Evolutionary conservation across 352 stramenopile species (phyloP), one percentile per base, ranked within the genome.

Genomic region (Pythium phragmitis): DNA sequence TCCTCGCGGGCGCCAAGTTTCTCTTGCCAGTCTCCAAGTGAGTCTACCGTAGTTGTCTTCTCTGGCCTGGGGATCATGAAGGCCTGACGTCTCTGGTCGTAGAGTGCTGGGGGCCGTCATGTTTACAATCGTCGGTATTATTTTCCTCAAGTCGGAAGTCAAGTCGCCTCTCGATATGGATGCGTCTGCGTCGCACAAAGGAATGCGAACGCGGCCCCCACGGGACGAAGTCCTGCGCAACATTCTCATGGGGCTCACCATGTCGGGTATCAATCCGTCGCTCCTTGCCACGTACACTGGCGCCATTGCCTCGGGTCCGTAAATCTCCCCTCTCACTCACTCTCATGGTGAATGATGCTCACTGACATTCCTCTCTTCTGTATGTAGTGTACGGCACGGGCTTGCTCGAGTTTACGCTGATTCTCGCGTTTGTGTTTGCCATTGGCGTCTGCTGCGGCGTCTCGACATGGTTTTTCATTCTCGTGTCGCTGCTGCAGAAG

Each of bases 401-500:
- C 1, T 80, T 95, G 72, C 74, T 96, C 13, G 85, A 95, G 63
- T 96, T 96, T 62, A 96, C 85, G 21, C 45, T 95, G 16, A 81
- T 89, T 57, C 69, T 96, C 41, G 88, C 88, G 9, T 68, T 95
- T 19, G 81, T 96, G n/a, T 96, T 96, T 64, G 82, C 65, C 0
- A 68, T 94, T 26, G 88, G 88, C 42, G 86, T 95, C 49, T 91
- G 80, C 65, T 92, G 82, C 30, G 88, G 88, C 16, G 87, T 96
- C 14, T 95, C 87, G 13, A 94, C 85, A 9, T 96, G 88, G 88
- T 96, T 96, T 70, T 96, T 92, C 65, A 56, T 96, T 12, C 69
- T 96, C 14, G 72, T 96, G 16, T 88, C 83, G 42, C 70, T 96
- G 30, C 64, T 96, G 17, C 91, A 93, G 66, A 96, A 94, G 65